Conservation (phyloP, 768 basidiomycete genomes). For the Asterophora parasitica region DNA sequence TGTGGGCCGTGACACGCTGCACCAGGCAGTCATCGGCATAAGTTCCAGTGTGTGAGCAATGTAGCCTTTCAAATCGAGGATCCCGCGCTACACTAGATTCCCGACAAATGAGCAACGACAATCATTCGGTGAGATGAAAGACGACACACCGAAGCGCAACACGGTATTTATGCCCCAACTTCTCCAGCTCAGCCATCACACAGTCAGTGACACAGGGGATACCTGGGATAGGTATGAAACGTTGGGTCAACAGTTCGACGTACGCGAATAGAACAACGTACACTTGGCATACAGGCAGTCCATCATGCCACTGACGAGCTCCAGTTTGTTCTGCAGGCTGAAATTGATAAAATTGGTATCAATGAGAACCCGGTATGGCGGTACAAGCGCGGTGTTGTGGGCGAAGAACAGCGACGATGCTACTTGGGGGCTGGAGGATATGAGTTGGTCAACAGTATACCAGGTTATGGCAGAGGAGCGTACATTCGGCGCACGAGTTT, state of each 20-base stretch:
- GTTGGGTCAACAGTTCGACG: conserved; percentile 4
- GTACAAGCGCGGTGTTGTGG: conserved; percentile 93
- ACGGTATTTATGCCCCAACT: conserved; percentile 92
- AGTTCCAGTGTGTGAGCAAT: conserved; percentile 91
- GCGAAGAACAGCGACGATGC: conserved; percentile 92
- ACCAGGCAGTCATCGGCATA: conserved; percentile 99
- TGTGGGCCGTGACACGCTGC: conserved; percentile 90
- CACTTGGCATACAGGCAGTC: conserved; percentile 98
- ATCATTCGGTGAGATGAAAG: background rate
- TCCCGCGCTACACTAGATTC: conserved; percentile 86
- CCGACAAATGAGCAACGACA: conserved; percentile 7
- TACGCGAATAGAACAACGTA: conserved; percentile 24
- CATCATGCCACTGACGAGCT: conserved; percentile 98
- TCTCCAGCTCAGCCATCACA: conserved; percentile 97
- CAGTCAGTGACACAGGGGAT: conserved; percentile 99
- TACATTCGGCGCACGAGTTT: conserved; percentile 78
- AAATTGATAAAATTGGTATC: conserved; percentile 99
- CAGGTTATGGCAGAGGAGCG: conserved; percentile 25
- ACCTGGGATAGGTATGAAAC: conserved; percentile 43
- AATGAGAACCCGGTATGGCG: conserved; percentile 94
- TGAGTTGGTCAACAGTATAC: too few relatives aligned
- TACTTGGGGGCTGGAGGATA: conserved; percentile 59
- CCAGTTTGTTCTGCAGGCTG: conserved; percentile 95
- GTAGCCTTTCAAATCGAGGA: conserved; percentile 91
- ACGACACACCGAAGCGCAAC: conserved; percentile 80